These are phyloP conservation scores for Diaporthe sp. DNA, from an alignment of 2,329 filamentous ascomycete species.

Conservation along the genomic window DNA sequence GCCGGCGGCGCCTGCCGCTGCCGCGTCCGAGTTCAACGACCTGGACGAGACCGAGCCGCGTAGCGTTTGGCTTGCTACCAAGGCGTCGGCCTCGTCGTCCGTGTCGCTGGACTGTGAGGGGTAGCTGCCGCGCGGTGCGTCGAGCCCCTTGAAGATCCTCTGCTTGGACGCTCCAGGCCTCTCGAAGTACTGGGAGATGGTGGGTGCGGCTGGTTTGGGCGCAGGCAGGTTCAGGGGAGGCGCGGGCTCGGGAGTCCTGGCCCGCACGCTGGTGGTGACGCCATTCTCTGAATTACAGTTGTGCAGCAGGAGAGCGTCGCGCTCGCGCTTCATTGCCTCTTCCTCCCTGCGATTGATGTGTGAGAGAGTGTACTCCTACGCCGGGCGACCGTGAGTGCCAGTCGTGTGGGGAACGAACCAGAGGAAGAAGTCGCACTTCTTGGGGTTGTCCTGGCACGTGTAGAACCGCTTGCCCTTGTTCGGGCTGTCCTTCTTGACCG, in stretches of 20 bases:
- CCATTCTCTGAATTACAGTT: constrained; percentile 41
- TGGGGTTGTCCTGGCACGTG: constrained; percentile 52
- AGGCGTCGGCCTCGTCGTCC: constrained; percentile 25
- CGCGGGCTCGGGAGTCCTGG: constrained; percentile 34
- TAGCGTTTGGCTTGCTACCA: constrained; percentile 24
- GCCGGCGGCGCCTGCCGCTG: not conserved
- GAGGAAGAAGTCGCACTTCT: constrained; percentile 59
- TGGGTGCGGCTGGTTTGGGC: constrained; percentile 7
- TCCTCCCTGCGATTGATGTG: constrained; percentile 46
- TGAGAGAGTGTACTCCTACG: not conserved
- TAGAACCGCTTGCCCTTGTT: constrained; percentile 60
- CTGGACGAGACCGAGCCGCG: constrained; percentile 3
- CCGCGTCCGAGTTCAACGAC: not conserved
- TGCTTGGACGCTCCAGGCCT: constrained; percentile 21
- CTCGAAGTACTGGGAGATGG: constrained; percentile 10
- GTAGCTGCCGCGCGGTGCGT: not conserved
- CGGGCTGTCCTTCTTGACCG: constrained; percentile 53
- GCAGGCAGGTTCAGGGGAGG: constrained; percentile 21
- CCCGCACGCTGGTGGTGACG: constrained; percentile 34
- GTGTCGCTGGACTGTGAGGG: constrained; percentile 21
- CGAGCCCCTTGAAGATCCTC: constrained; percentile 34
- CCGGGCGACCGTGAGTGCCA: not conserved
- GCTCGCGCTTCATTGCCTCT: constrained; percentile 51
- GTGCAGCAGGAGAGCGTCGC: constrained; percentile 39
- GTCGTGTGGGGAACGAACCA: constrained; percentile 46